These are phyloP conservation scores for Colletotrichum cuscutae DNA, from an alignment of 2,329 filamentous ascomycete species.

Conservation along the genomic window DNA sequence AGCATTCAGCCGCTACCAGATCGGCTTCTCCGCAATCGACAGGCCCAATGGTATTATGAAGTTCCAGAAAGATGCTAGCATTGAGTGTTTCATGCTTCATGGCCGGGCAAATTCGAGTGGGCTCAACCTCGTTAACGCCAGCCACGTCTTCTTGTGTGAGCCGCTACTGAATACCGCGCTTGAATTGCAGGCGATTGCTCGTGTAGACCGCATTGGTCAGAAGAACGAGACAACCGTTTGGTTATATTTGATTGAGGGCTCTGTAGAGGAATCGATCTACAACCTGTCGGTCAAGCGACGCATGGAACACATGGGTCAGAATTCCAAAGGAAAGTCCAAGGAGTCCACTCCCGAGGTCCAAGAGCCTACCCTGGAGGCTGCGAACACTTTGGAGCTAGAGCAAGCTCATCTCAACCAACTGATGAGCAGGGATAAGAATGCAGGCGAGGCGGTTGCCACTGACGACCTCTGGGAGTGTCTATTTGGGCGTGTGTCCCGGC, in stretches of 20 bases:
- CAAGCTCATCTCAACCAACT: conserved; percentile 76
- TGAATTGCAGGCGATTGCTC: conserved; percentile 93
- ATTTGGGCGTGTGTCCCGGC: conserved; percentile 70
- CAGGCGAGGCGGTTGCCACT: conserved; percentile 82
- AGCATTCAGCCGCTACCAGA: conserved; percentile 77
- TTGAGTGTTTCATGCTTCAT: conserved; percentile 89
- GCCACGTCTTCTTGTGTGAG: conserved; percentile 93
- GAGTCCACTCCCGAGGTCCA: conserved; percentile 58
- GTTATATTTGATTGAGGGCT: conserved; percentile 92
- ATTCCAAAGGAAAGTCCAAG: conserved; percentile 51
- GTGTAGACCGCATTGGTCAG: conserved; percentile 95
- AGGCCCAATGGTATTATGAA: conserved; percentile 73
- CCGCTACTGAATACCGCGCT: conserved; percentile 93
- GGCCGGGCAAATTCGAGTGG: conserved; percentile 90
- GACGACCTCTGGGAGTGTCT: conserved; percentile 90
- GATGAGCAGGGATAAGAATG: conserved; percentile 74
- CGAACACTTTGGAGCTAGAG: conserved; percentile 87
- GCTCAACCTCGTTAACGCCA: conserved; percentile 91
- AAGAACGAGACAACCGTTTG: conserved; percentile 89
- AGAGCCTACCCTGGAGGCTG: conserved; percentile 77
- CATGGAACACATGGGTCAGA: conserved; percentile 77
- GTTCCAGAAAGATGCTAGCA: conserved; percentile 79
- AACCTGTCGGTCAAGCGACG: conserved; percentile 83
- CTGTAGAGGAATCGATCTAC: conserved; percentile 93
- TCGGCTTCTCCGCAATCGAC: conserved; percentile 79